Base-by-base conservation (phyloP, 805 yeast genomes). In the Yarrowia keelungensis region DNA sequence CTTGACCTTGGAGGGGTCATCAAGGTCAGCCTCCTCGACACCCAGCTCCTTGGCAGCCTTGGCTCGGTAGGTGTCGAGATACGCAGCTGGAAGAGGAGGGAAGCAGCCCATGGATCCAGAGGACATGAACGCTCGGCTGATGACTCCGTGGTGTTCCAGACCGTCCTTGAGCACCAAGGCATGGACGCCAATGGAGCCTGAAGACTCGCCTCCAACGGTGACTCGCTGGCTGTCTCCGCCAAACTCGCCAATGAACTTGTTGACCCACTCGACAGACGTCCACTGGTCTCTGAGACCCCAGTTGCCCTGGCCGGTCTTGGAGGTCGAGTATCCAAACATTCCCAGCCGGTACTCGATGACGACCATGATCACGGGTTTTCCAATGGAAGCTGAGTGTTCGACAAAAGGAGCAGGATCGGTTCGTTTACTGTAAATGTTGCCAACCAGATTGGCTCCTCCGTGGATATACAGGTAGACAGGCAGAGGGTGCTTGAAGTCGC, bases 271-370 rank as follows among this genome's bases (percentile, higher is more conserved):
- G 2, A 83, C 72, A 0, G 82, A 84, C 36, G 75, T 65, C 68
- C 80, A 74, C 72, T 82, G 86, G 73, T 84, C 86, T 79, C 81
- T 79, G 56, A 82, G 75, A 1, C 84, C 84, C 62, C 76, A 78
- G 71, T 83, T 80, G 3, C 75, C 75, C 15, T 74, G 66, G 5
- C 47, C 45, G 12, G 73, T 75, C 42, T 77, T 76, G 46, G 76
- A 77, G 74, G 59, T 82, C 78, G 75, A 78, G 78, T 81, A 76
- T 58, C 85, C 79, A 70, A 78, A 73, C 14, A 76, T 72, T 10
- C 75, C 75, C 3, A 80, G 72, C 41, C 83, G 73, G 71, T 79
- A 81, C 69, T 79, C 79, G 54, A 78, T 69, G n/a, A 76, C 71
- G 3, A 80, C 79, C 59, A 77, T 75, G 47, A 80, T 74, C 16